A percentile compares a stretch with the other conserved stretches of the same genome.
phyloP scores from a whole-genome alignment of 2,329 filamentous ascomycete genomes.

The Trichoderma afroharzianum region DNA sequence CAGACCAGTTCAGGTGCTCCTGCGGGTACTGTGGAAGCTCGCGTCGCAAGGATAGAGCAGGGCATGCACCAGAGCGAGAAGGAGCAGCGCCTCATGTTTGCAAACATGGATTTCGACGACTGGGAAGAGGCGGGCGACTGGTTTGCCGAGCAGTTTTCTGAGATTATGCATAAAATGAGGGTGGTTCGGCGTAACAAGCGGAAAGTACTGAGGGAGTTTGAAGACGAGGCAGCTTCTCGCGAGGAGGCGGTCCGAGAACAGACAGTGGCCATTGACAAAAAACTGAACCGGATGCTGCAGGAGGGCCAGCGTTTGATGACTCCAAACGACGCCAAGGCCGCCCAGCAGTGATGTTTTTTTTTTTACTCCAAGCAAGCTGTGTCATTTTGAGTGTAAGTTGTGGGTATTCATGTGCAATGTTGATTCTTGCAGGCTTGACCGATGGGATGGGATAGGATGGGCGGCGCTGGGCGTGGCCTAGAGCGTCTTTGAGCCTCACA shows the following conservation, averaged over 20 bases:
- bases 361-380: not conserved
- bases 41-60: slow-evolving; percentile 49
- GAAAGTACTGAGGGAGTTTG: slow-evolving; percentile 47
- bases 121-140: slow-evolving; percentile 60
- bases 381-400: slow-evolving; percentile 9
- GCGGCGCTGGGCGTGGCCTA: not conserved
- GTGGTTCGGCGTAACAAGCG: slow-evolving; percentile 49
- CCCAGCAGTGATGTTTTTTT: not conserved
- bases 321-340: slow-evolving; percentile 30
- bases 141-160: slow-evolving; percentile 54
- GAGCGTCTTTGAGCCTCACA: not conserved
- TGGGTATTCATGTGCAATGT: not conserved
- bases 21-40: slow-evolving; percentile 40
- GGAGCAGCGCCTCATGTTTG: slow-evolving; percentile 51
- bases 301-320: slow-evolving; percentile 56
- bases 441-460: not conserved
- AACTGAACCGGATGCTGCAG: slow-evolving; percentile 52
- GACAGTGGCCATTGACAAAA: slow-evolving; percentile 52
- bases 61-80: slow-evolving; percentile 44
- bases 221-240: slow-evolving; percentile 51
- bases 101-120: slow-evolving; percentile 50
- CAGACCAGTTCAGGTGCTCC: slow-evolving; percentile 34
- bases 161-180: slow-evolving; percentile 46
- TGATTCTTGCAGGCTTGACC: not conserved
- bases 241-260: slow-evolving; percentile 53